Evolutionary conservation across 495 filamentous ascomycete species (phyloP).

Genomic region (Penicillium herquei): DNA sequence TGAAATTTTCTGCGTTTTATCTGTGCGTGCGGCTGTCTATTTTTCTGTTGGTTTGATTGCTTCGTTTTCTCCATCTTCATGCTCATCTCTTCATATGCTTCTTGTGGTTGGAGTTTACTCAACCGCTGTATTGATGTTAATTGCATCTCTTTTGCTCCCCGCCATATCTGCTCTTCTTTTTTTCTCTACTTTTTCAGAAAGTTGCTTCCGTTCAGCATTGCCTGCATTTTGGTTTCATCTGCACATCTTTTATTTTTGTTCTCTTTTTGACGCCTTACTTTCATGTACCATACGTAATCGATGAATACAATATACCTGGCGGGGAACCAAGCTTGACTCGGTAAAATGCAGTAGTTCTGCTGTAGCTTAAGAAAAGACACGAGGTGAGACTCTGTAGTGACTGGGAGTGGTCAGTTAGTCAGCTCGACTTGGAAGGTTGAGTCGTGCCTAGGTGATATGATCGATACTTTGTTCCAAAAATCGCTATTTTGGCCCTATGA

Average conservation of each 20-base stretch:
- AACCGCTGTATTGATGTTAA: slow-evolving; percentile 30
- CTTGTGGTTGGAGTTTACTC: slow-evolving; percentile 24
- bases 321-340: slow-evolving; percentile 16
- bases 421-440: no score
- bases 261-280: slow-evolving; percentile 29
- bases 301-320: slow-evolving; percentile 38
- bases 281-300: slow-evolving; percentile 48
- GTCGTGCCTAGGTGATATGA: no score
- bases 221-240: slow-evolving; percentile 20
- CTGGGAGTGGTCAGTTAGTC: no score
- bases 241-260: slow-evolving; percentile 33
- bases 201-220: slow-evolving; percentile 19
- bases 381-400: no score
- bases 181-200: slow-evolving; percentile 3
- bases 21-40: background rate
- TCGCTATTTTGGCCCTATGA: no score
- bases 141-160: slow-evolving; percentile 20
- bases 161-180: slow-evolving; percentile 12
- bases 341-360: background rate
- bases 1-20: slow-evolving; percentile 12
- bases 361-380: background rate
- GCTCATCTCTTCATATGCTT: slow-evolving; percentile 12
- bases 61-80: slow-evolving; percentile 14
- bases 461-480: no score
- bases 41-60: slow-evolving; percentile 6